Evolutionary conservation across 1,139 yeast species (phyloP).

Genomic region (Blastobotrys elegans): DNA sequence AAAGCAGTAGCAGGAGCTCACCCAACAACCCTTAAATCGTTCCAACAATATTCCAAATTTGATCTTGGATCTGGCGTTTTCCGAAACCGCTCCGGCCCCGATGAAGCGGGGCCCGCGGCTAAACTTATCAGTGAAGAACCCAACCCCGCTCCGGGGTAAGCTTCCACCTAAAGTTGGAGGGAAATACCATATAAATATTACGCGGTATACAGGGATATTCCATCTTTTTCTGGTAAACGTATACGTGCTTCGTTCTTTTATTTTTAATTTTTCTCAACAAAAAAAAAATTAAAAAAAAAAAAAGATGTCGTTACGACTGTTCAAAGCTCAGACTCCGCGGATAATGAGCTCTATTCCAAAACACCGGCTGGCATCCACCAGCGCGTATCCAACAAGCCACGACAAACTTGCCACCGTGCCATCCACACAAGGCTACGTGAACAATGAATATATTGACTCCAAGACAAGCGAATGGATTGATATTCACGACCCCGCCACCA

Average conservation of each 20-base stretch:
- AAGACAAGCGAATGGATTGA: constrained; percentile 61
- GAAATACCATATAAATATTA: not conserved
- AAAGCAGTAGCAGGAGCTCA: too few relatives aligned
- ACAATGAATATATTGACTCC: constrained; percentile 56
- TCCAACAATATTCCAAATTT: too few relatives aligned
- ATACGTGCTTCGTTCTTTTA: too few relatives aligned
- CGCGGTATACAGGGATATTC: too few relatives aligned
- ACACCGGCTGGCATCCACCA: constrained; percentile 11
- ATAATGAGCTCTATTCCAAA: constrained; percentile 6
- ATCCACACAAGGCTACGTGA: constrained; percentile 52
- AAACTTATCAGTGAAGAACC: too few relatives aligned
- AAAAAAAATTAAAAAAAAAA: not conserved
- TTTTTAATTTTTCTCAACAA: too few relatives aligned
- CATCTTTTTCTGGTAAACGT: too few relatives aligned
- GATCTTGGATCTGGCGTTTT: too few relatives aligned
- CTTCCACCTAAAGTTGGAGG: not conserved
- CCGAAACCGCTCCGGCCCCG: too few relatives aligned
- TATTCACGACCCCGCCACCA: constrained; percentile 73
- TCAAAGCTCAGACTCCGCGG: not conserved
- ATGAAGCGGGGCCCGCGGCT: too few relatives aligned
- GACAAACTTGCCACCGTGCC: constrained; percentile 42
- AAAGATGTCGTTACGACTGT: constrained; percentile 4
- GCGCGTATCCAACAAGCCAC: constrained; percentile 44
- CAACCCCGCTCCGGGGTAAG: constrained; percentile 7
- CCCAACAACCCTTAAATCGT: too few relatives aligned